Percentiles rank a stretch among this genome's conserved stretches.
Evolutionary conservation across 345 rosid species (phyloP).

Genomic region (Atalantia buxifolia): DNA sequence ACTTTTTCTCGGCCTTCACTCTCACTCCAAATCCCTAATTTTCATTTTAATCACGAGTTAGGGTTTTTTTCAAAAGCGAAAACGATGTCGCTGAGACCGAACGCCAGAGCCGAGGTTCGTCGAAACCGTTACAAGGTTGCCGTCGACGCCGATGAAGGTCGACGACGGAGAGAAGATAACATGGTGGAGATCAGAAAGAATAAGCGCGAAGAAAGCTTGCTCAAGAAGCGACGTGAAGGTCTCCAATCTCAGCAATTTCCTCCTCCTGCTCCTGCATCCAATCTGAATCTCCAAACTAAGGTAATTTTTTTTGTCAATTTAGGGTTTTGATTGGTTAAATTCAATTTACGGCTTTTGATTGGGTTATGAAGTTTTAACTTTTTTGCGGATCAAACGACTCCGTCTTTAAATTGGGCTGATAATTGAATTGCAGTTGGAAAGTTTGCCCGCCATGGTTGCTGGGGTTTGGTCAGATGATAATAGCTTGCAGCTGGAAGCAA

Average conservation of each 20-base stretch:
- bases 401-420: background rate
- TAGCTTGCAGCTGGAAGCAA: constrained; percentile 65
- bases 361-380: background rate
- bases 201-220: constrained; percentile 85
- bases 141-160: constrained; percentile 84
- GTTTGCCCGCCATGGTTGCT: constrained; percentile 67
- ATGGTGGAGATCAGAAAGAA: constrained; percentile 98
- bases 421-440: constrained; percentile 56
- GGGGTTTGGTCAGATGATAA: constrained; percentile 61
- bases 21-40: background rate
- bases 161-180: constrained; percentile 88
- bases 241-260: constrained; percentile 50
- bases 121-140: constrained; percentile 82
- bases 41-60: background rate
- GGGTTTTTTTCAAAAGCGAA: background rate
- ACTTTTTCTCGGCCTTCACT: background rate
- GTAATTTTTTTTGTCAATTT: constrained; percentile 19
- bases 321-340: background rate
- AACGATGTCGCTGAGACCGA: constrained; percentile 77
- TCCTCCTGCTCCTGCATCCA: constrained; percentile 34
- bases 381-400: background rate
- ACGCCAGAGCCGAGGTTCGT: constrained; percentile 68
- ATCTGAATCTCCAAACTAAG: constrained; percentile 55
- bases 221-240: constrained; percentile 92
- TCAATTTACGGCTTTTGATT: too few species aligned